Evolutionary conservation across 352 stramenopile genomes (phyloP).

Genomic region (Blastocystis sp.): DNA sequence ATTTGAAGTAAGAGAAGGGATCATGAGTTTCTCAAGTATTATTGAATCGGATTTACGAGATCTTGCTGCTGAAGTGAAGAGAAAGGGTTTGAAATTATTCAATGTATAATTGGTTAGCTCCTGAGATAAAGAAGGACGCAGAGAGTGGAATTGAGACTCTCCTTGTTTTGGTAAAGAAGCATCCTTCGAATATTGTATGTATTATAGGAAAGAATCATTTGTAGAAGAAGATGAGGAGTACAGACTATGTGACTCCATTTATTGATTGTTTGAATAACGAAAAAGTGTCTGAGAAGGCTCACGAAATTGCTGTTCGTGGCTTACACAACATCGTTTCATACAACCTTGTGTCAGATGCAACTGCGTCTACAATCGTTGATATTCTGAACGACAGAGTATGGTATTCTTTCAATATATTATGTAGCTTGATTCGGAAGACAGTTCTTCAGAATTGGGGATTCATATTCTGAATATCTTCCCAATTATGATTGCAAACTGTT

Average conservation of each 20-base stretch:
- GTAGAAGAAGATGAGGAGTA: conserved; percentile 45
- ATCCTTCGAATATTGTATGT: background rate
- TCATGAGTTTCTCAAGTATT: conserved; percentile 6
- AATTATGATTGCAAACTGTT: background rate
- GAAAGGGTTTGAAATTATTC: background rate
- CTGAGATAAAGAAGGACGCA: background rate
- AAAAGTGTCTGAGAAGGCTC: background rate
- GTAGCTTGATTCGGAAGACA: background rate
- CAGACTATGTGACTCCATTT: conserved; percentile 24
- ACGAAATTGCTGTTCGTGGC: background rate
- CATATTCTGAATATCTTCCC: background rate
- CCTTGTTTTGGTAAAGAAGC: conserved; percentile 2
- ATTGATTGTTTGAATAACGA: conserved; percentile 36
- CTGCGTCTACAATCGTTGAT: conserved; percentile 10
- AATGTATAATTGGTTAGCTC: background rate
- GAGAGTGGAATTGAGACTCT: conserved; percentile 28
- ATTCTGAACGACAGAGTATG: conserved; percentile 1
- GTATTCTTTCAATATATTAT: background rate
- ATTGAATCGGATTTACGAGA: conserved; percentile 30
- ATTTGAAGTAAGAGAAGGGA: too few species aligned
- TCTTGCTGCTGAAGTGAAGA: conserved; percentile 1
- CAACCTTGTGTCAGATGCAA: conserved; percentile 26
- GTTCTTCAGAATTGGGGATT: background rate
- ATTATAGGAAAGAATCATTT: background rate
- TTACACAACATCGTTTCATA: background rate